Evolutionary conservation across 176 grass and related monocot species (phyloP).

Genomic region (Carex myosuroides): DNA sequence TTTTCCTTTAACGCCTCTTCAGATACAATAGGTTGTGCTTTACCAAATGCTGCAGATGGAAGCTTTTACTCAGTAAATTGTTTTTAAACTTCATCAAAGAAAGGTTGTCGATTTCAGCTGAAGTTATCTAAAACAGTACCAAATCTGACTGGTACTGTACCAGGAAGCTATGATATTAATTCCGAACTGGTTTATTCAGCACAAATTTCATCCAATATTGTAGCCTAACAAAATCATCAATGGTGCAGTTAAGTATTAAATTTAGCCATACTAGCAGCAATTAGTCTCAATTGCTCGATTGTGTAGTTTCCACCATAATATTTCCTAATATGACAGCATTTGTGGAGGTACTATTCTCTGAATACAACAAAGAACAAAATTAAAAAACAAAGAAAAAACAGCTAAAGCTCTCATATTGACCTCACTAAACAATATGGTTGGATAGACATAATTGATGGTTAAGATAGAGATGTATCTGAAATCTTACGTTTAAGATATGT

Average conservation of each 20-base stretch:
- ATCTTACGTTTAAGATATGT: conserved; percentile 69
- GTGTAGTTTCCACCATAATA: neutral
- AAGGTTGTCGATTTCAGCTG: neutral
- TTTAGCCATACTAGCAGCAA: neutral
- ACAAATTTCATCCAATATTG: neutral
- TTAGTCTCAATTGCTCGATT: neutral
- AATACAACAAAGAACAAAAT: neutral
- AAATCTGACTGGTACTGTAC: neutral
- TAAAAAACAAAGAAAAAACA: neutral
- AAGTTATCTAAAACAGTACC: neutral
- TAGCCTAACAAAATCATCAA: neutral
- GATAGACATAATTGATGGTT: conserved; percentile 10
- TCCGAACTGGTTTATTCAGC: neutral
- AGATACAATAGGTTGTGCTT: conserved; percentile 56
- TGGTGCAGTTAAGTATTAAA: neutral
- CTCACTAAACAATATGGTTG: neutral
- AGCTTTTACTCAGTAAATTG: neutral
- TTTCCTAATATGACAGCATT: neutral
- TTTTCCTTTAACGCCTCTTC: conserved; percentile 72
- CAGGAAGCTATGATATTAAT: neutral
- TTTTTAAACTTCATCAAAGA: conserved; percentile 12
- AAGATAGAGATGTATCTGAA: neutral
- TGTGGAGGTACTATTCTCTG: neutral
- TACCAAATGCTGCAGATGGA: conserved; percentile 47
- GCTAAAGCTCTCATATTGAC: neutral